phyloP scores from a whole-genome alignment of 306 rosid species.

The Corylus avellana region DNA sequence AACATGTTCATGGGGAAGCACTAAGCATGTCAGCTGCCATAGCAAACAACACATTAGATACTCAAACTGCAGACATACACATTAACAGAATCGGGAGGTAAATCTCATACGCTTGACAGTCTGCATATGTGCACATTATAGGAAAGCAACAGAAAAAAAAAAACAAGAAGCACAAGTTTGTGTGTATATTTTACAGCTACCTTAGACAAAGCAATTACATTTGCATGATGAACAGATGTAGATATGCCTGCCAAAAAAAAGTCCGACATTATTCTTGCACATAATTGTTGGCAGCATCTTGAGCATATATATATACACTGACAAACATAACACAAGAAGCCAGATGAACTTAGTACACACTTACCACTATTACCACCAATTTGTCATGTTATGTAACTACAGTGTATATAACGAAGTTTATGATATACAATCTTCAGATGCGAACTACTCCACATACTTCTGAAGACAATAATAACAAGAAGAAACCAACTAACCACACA shows the following conservation, averaged over 20 bases:
- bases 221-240: slow-evolving; percentile 57
- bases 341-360: background rate
- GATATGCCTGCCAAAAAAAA: slow-evolving; percentile 53
- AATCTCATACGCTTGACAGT: slow-evolving; percentile 27
- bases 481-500: background rate
- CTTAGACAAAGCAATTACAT: slow-evolving; percentile 79
- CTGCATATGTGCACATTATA: slow-evolving; percentile 15
- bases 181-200: slow-evolving; percentile 27
- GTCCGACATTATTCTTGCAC: slow-evolving; percentile 17
- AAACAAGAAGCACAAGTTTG: background rate
- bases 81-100: slow-evolving; percentile 1
- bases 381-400: background rate
- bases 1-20: slow-evolving; percentile 66
- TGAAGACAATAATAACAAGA: background rate
- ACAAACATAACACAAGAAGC: background rate
- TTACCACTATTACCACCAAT: background rate
- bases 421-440: background rate
- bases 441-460: background rate
- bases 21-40: slow-evolving; percentile 79
- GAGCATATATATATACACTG: background rate
- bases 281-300: slow-evolving; percentile 6
- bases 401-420: background rate
- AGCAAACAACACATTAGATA: slow-evolving; percentile 36
- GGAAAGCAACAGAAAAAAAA: slow-evolving; percentile 13
- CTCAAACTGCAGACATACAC: slow-evolving; percentile 11